phyloP scores from a whole-genome alignment of 768 basidiomycete genomes.

The Boletus subparvulus region DNA sequence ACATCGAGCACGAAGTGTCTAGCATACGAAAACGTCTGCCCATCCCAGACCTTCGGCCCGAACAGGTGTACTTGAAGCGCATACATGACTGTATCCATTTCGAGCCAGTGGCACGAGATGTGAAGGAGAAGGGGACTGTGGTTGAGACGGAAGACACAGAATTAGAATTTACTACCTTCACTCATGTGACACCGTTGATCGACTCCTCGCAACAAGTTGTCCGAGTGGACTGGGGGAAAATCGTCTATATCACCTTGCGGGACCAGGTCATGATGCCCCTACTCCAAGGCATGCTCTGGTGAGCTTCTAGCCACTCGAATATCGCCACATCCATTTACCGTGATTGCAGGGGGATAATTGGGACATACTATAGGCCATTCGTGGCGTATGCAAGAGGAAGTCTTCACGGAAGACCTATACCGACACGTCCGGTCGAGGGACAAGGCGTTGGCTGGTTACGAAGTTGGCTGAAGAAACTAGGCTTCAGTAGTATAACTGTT shows the following conservation, averaged over 20 bases:
- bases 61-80: slow-evolving; percentile 66
- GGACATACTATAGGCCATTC: slow-evolving; percentile 33
- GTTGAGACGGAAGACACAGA: slow-evolving; percentile 23
- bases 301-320: slow-evolving; percentile 19
- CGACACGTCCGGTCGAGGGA: slow-evolving; percentile 25
- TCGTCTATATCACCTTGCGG: slow-evolving; percentile 61
- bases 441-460: slow-evolving; percentile 33
- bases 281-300: slow-evolving; percentile 69
- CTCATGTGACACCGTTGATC: slow-evolving; percentile 32
- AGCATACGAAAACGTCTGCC: slow-evolving; percentile 43
- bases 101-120: slow-evolving; percentile 18
- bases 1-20: slow-evolving; percentile 15
- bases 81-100: slow-evolving; percentile 53
- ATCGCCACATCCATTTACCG: background rate
- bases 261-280: slow-evolving; percentile 72
- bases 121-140: slow-evolving; percentile 32
- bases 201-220: slow-evolving; percentile 37
- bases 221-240: slow-evolving; percentile 53
- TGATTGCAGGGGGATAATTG: slow-evolving; percentile 29
- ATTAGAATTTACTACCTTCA: slow-evolving; percentile 17
- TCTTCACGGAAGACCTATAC: slow-evolving; percentile 12
- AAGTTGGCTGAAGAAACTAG: slow-evolving; percentile 29
- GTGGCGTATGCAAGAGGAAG: slow-evolving; percentile 22
- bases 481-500: slow-evolving; percentile 28
- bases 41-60: slow-evolving; percentile 77